Evolutionary conservation across 176 grass and related monocot species (phyloP).

Genomic region (Calamus simplicifolius): DNA sequence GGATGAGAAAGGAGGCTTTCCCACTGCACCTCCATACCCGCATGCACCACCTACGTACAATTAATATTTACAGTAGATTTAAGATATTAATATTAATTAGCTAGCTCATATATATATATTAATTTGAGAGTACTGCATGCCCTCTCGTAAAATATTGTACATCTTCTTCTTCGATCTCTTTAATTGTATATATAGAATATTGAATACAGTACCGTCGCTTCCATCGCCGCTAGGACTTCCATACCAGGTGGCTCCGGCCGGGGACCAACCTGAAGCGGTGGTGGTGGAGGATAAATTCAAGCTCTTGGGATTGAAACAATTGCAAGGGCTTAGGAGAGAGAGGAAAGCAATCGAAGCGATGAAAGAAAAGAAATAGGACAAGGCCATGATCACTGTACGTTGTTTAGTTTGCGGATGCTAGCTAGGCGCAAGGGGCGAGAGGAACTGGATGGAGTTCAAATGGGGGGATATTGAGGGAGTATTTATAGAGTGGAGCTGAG

Average conservation of each 20-base stretch:
- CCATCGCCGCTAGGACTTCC: conserved; percentile 72
- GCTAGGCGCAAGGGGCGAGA: no score
- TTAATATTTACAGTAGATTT: not conserved
- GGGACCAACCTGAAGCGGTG: conserved; percentile 33
- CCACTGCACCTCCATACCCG: conserved; percentile 62
- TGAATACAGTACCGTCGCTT: conserved; percentile 65
- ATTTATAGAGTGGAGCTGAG: no score
- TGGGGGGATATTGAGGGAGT: no score
- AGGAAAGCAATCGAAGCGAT: conserved; percentile 13
- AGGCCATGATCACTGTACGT: no score
- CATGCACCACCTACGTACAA: conserved; percentile 61
- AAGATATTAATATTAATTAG: no score
- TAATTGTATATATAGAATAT: not conserved
- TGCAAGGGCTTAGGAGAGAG: not conserved
- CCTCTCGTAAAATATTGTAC: no score
- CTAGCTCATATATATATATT: no score
- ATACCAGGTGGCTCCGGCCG: conserved; percentile 79
- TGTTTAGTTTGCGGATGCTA: no score
- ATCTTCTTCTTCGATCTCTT: no score
- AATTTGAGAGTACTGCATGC: no score
- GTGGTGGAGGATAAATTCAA: conserved; percentile 34
- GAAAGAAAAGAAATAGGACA: no score
- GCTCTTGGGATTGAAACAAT: conserved; percentile 18
- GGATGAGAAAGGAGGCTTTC: conserved; percentile 55
- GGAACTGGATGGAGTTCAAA: no score